Base-by-base conservation (phyloP, 2,329 filamentous ascomycete species). In the Talaromyces verruculosus region DNA sequence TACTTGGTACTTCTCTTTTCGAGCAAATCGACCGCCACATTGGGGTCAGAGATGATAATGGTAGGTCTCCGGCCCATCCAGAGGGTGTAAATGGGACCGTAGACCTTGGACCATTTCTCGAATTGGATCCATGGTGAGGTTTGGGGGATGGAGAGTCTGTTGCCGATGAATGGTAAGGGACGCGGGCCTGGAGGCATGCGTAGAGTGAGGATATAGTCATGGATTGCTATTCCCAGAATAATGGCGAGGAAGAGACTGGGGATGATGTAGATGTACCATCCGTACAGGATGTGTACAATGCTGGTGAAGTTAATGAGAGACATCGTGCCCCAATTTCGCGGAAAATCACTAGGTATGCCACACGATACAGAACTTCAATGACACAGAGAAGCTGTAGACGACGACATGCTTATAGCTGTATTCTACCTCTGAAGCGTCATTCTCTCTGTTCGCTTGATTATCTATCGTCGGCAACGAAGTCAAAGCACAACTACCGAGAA, bases 1-100 rank as follows among this genome's bases (percentile, higher is more conserved):
- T 80, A 81, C 28, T 76, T 75, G 41, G 67, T 69, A 1, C 78
- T 77, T 60, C 75, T 73, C 63, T 77, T 77, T 35, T 80, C 79
- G 33, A 78, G 74, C 17, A 81, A 70, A 45, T 78, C 78, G 37
- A 72, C 71, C 17, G 76, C 74, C 8, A 75, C 71, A 5, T 74
- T 70, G 0, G 72, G 74, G 51, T 74, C 74, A 11, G 75, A 74
- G 6, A 79, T 72, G 10, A 80, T 67, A 2, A 80, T 74, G 35
- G 78, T 69, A 25, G 78, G 77, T 15, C 71, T 67, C 0, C 73
- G 69, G 0, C 77, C 78, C 25, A 74, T 70, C 68, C 78, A 77
- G 41, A 80, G 65, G 8, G 75, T 76, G 33, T 76, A 67, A 11
- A 80, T 77, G 0, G 75, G 73, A 1, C 78, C 78, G 67, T 80